Evolutionary conservation across 2,329 filamentous ascomycete species (phyloP), one percentile per base, ranked within the genome.

Genomic region (Xylariaceae sp.): DNA sequence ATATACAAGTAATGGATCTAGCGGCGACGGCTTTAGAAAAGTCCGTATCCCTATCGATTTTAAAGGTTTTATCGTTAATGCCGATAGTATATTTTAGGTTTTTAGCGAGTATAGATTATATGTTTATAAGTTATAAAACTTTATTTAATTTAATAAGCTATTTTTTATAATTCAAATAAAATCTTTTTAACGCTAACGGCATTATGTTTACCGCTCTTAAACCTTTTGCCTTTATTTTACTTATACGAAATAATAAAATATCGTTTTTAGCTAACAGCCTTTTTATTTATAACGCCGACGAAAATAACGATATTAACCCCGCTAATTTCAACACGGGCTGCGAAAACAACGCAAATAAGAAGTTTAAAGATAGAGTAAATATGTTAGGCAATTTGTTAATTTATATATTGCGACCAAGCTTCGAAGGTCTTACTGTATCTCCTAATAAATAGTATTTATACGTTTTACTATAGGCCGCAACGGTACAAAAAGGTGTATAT

Each of bases 71-170:
- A 78, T 81, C 1, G 71, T 89, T 6, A 76, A 76, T 43, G 56
- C 68, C 0, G 78, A 86, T 47, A 81, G 78, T 11, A 72, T 73
- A 0, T 88, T 87, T 68, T 89, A 83, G 83, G 71, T 88, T 36
- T 78, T 74, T 9, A 86, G 89, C 61, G 86, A 89, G 67, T 86
- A 87, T 61, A 85, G 84, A 0, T 83, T 83, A 0, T 88, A 83
- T 58, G 70, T 88, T 18, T 89, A 87, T 72, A 76, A 81, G 40
- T 54, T 18, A 2, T 18, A 6, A 18, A 15, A 39, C 15, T 15
- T 17, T 5, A 17, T 22, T n/a, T 22, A 18, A 38, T 5, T 3
- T 11, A 11, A 15, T 27, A 3, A 22, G n/a, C 15, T 5, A n/a
- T 49, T 33, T 42, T 40, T 55, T 51, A 51, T 51, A 30, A 33